Evolutionary conservation across 164 flowering plant species (phyloP).

Genomic region (Berberis vulgaris): DNA sequence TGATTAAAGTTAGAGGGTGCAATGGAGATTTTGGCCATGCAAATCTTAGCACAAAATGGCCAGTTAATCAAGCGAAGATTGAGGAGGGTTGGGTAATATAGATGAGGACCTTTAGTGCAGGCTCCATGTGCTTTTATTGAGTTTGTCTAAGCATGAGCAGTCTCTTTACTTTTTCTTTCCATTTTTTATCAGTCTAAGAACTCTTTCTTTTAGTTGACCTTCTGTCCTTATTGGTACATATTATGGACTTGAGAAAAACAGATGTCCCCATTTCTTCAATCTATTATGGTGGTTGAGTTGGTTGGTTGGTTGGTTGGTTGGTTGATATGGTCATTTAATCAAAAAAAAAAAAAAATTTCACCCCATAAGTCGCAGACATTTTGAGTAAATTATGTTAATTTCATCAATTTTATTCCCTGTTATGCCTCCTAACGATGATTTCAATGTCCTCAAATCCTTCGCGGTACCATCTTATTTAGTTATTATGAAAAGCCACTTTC

Average conservation of each 20-base stretch:
- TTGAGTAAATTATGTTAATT: too few species aligned
- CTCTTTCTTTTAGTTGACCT: background rate
- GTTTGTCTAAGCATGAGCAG: background rate
- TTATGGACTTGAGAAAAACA: background rate
- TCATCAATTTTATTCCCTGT: too few species aligned
- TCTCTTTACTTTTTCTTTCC: background rate
- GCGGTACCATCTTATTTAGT: too few species aligned
- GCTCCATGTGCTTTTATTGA: conserved; percentile 15
- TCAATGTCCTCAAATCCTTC: too few species aligned
- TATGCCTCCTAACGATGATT: too few species aligned
- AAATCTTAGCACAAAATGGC: background rate
- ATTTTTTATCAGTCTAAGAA: background rate
- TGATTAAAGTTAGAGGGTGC: too few species aligned
- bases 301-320: too few species aligned
- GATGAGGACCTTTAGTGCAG: conserved; percentile 19
- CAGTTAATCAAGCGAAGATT: conserved; percentile 32
- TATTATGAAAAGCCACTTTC: too few species aligned
- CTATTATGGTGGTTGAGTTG: too few species aligned
- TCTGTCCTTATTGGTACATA: background rate
- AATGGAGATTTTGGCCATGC: background rate
- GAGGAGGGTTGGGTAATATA: conserved; percentile 20
- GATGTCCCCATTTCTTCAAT: background rate
- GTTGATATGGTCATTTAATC: too few species aligned
- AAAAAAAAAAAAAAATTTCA: too few species aligned
- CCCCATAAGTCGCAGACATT: too few species aligned